Conservation (phyloP, 1,139 yeast species). For the Kodamaea ohmeri region DNA sequence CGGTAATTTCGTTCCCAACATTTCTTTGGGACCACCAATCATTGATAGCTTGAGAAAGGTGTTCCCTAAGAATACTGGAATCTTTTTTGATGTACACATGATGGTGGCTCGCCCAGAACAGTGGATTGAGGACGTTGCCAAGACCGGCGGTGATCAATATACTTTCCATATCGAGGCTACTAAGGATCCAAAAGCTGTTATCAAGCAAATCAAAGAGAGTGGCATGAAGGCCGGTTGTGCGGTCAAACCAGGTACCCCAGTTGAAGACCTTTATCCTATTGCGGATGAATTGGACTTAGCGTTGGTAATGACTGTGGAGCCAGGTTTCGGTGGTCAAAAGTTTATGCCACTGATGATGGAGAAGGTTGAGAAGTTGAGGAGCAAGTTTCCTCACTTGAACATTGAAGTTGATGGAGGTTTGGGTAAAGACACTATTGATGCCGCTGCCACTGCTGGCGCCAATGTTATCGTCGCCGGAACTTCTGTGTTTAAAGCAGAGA, state of each 20-base stretch:
- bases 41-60: conserved; percentile 75
- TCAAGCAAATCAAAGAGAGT: conserved; percentile 66
- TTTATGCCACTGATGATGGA: conserved; percentile 97
- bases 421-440: conserved; percentile 76
- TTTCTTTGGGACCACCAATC: conserved; percentile 89
- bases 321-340: conserved; percentile 98
- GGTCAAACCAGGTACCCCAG: conserved; percentile 90
- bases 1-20: conserved; percentile 96
- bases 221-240: conserved; percentile 98
- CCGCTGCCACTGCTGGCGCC: conserved; percentile 93
- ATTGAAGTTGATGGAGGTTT: conserved; percentile 98
- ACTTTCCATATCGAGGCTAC: conserved; percentile 97
- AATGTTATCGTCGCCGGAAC: conserved; percentile 99
- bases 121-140: conserved; percentile 92
- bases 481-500: conserved; percentile 78
- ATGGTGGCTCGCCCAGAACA: conserved; percentile 94
- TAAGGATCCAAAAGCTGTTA: conserved; percentile 70
- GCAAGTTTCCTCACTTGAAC: conserved; percentile 70
- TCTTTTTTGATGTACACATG: conserved; percentile 98
- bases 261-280: conserved; percentile 74
- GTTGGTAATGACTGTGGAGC: conserved; percentile 96
- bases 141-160: conserved; percentile 94
- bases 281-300: conserved; percentile 87
- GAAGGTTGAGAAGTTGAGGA: conserved; percentile 76
- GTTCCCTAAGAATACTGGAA: conserved; percentile 58